Base-by-base conservation (phyloP, 345 rosid species). In the Heritiera fomes region DNA sequence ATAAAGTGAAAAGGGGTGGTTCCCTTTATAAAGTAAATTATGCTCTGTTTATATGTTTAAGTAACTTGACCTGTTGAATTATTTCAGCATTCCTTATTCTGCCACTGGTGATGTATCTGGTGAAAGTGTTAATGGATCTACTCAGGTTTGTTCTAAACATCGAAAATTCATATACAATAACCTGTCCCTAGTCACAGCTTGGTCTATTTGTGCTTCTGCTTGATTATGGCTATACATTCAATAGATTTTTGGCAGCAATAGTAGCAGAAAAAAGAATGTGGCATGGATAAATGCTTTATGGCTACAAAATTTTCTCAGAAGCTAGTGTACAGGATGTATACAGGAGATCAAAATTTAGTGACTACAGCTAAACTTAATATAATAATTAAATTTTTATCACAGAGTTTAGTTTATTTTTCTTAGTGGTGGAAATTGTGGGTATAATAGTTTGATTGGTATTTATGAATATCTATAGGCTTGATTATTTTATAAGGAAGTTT, bases 11-110 rank as follows among this genome's bases (percentile, higher is more conserved):
- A 30, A 70, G 74, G 12, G 58, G 6, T 70, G 38, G 41, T 47
- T 70, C 7, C 4, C 14, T 12, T 47, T 47, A 49, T 13, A 47
- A 28, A 47, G 59, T 70, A 46, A 50, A 49, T 49, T 23, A 18
- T 47, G 74, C 41, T 70, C 41, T 47, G 58, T 61, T 82, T 46
- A 47, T 78, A 47, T 63, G 28, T 76, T 70, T 23, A 72, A 77
- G 59, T 77, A 77, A 79, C 76, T 74, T 76, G 59, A 28, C 56
- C n/a, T 63, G 34, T 71, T 82, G 69, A 43, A 79, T 87, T 77
- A 32, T 85, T 83, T 79, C 91, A 93, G 97, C 79, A 82, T 47
- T 78, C 62, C 89, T 79, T 60, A 50, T 79, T 50, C 34, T 53
- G 62, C 58, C 15, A 4, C 49, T 77, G 87, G 81, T 80, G 86